Base-by-base conservation (phyloP, 202 grass and related monocot species). In the Carex arenaria region DNA sequence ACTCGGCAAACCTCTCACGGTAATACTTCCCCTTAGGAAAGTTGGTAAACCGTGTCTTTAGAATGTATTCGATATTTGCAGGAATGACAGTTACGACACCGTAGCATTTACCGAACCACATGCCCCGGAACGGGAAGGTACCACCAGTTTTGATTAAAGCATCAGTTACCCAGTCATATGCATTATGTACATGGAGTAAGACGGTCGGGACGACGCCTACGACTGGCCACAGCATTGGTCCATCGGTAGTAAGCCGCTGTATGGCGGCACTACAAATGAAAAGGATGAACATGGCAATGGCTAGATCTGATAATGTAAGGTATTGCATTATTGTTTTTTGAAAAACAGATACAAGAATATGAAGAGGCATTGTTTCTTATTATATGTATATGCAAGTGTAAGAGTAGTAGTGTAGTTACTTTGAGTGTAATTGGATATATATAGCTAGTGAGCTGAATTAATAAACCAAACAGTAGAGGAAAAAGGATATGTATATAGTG, bases 21-120 rank as follows among this genome's bases (percentile, higher is more conserved):
- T 90, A 98, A 88, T 98, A 98, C 9, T 79, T 80, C 0, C 92
- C 95, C 40, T 98, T 98, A 64, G 91, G 95, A 78, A 91, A 98
- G 89, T 98, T 98, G 1, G 51, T 71, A 85, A 98, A 98, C 74
- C 89, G 89, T 53, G 52, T 75, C 70, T 77, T 85, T 19, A 98
- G 92, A 28, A 98, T 77, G 85, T 98, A 86, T 86, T 95, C 90
- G 31, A 98, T 85, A 84, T 90, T 90, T 62, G 85, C 89, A 3
- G 92, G 95, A 26, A 86, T 71, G 61, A 84, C 69, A 57, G 92
- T 95, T 31, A 90, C 4, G 15, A 95, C 83, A 1, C 95, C 95
- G 13, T 87, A 77, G 42, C 72, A 88, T 68, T 90, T 84, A 0
- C 87, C 83, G 67, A 89, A 89, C 92, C 92, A 95, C 64, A 86